Base-by-base conservation (phyloP, 495 filamentous ascomycete species). In the Tirmania nivea region DNA sequence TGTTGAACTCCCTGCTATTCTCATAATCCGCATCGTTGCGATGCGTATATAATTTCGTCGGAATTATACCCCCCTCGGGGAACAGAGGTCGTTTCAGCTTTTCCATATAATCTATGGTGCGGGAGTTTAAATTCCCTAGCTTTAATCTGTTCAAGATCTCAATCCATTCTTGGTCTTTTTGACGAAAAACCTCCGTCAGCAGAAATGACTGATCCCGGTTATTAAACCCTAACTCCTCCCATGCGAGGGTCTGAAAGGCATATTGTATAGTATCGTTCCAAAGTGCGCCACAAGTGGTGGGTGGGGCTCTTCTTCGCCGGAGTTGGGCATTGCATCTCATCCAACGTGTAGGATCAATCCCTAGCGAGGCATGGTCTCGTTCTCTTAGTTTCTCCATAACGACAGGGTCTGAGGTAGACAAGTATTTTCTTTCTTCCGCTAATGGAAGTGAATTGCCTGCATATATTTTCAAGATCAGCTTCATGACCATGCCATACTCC, bases 211-310 rank as follows among this genome's bases (percentile, higher is more conserved):
- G 12, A 3, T 31, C 25, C 25, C 25, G 25, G 25, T 31, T 31
- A 8, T 49, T 39, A 20, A 65, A 65, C 4, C 47, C 37, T 10
- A 58, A 57, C 35, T 56, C 42, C 14, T 31, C 50, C 63, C 63
- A 65, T 20, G 56, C 51, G 25, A 37, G 31, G 45, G 63, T 65
- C 42, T 65, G 63, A 19, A 65, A 65, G 20, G 57, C 59, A 35
- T 60, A 65, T 52, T 42, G 54, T 4, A 62, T 8, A 20, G 37
- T 62, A 21, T 65, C 63, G 25, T 65, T 65, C 54, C 59, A 65
- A 21, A 60, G 55, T 14, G 59, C 54, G 21, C 50, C 35, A 35
- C 63, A 65, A 51, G 12, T 14, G 12, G 14, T 14, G 12, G 39
- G 39, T 14, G 39, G 39, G 3, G 8, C 8, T 14, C 39, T 3